Evolutionary conservation across 352 stramenopile genomes (phyloP).

Genomic region (Halophytophthora polymorphica): DNA sequence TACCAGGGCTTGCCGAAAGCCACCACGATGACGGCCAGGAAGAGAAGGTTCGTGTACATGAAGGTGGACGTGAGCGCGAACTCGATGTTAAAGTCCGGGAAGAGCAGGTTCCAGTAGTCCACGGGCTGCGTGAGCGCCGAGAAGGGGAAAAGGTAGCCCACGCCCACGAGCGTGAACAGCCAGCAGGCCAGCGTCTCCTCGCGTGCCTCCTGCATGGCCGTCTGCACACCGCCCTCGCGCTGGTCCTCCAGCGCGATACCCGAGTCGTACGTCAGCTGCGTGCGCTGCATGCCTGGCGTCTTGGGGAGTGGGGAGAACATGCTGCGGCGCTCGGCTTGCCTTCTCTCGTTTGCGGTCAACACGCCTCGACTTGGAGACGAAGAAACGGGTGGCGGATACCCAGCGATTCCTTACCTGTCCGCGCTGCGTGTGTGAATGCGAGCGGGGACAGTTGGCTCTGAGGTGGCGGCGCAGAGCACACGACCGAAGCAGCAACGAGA

Average conservation of each 20-base stretch:
- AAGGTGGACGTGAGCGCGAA: conserved; percentile 81
- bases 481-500: too few species aligned
- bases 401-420: neutral
- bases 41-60: conserved; percentile 82
- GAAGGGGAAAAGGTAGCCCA: conserved; percentile 87
- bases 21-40: conserved; percentile 64
- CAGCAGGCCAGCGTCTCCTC: conserved; percentile 56
- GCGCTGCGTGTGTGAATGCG: too few species aligned
- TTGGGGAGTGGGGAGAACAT: conserved; percentile 67
- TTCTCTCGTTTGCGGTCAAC: neutral
- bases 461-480: neutral
- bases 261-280: conserved; percentile 35
- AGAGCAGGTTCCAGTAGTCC: conserved; percentile 86
- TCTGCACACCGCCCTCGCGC: conserved; percentile 20
- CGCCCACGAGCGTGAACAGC: conserved; percentile 69
- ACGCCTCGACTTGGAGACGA: neutral
- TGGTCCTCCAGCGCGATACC: conserved; percentile 27
- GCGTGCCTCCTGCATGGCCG: conserved; percentile 24
- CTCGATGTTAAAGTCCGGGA: conserved; percentile 86
- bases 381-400: neutral
- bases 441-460: neutral
- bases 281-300: conserved; percentile 34
- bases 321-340: neutral
- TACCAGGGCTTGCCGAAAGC: conserved; percentile 60
- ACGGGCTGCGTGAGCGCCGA: conserved; percentile 87